These are phyloP conservation scores for Fragaria ananassa DNA, from an alignment of 306 rosid species.

Conservation along the genomic window DNA sequence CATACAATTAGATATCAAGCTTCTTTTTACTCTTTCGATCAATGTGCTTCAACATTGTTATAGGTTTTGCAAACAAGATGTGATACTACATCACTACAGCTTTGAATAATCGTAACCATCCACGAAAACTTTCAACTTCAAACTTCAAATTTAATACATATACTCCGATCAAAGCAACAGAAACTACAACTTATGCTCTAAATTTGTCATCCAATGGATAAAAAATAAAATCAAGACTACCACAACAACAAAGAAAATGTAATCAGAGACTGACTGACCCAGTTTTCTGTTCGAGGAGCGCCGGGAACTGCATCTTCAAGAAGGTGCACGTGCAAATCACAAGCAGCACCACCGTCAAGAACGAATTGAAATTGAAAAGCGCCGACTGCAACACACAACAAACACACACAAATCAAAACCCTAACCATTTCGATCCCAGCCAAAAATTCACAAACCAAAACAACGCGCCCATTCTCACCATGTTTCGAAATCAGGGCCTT, in stretches of 20 bases:
- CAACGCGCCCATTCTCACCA: constrained; percentile 31
- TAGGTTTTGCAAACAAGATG: not conserved
- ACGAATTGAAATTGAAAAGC: constrained; percentile 77
- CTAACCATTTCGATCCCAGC: constrained; percentile 1
- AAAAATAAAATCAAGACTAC: no score
- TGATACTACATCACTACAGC: not conserved
- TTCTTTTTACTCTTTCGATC: not conserved
- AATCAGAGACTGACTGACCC: constrained; percentile 41
- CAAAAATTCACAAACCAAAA: not conserved
- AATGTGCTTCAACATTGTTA: not conserved
- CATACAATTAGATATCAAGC: not conserved
- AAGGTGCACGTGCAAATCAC: constrained; percentile 77
- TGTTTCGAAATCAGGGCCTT: constrained; percentile 9
- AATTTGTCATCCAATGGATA: not conserved
- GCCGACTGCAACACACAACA: constrained; percentile 52
- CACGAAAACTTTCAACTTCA: not conserved
- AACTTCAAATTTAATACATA: not conserved
- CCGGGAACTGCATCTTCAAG: constrained; percentile 79
- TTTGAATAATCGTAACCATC: not conserved
- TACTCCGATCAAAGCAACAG: not conserved
- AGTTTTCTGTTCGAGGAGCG: constrained; percentile 67
- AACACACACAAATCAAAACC: not conserved
- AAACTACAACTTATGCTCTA: not conserved
- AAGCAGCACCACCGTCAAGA: constrained; percentile 70
- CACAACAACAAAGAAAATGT: not conserved